Evolutionary conservation across 2,329 filamentous ascomycete genomes (phyloP), one percentile per base, ranked within the genome.

Genomic region (Myriosclerotinia scirpicola): DNA sequence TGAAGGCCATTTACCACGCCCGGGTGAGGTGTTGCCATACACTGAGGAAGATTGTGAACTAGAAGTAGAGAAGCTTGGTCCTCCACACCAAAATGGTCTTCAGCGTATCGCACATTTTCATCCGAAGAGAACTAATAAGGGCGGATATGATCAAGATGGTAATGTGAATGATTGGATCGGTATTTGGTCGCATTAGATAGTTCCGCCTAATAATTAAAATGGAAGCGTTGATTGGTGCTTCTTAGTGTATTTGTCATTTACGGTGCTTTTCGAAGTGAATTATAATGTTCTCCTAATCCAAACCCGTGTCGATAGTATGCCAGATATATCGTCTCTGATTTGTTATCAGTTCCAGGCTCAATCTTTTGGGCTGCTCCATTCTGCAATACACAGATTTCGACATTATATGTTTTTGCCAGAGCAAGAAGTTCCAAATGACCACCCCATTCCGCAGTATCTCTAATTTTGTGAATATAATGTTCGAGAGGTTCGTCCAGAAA

Each of bases 211-310:
- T 7, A 38, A 42, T 50, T 61, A 50, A 44, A 55, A 30, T 22
- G 26, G 26, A n/a, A 50, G 22, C 6, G 36, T 5, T n/a, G 55
- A 26, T 20, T 48, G 8, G 17, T 54, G 22, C 50, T 42, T 36
- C 42, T 15, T 61, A 11, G 15, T n/a, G 17, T 26, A 50, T 50
- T 34, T 26, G 15, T 67, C 54, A 44, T 46, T 76, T 70, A 76
- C 65, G 73, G 68, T 65, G 67, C 67, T 67, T 71, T 85, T 72
- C 86, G 79, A 76, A 99, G 79, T 64, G 93, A 96, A 77, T 99
- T 99, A 79, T 99, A 99, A 80, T 99, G 95, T 81, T 98, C 95
- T 15, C 95, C 95, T 60, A 99, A 81, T 1, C 94, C 94, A 78
- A 96, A 98, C 59, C 91, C 92, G 80, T 97, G 93, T 73, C 91